Base-by-base conservation (phyloP, 108 stramenopile species). In the Heterococcus sp. region DNA sequence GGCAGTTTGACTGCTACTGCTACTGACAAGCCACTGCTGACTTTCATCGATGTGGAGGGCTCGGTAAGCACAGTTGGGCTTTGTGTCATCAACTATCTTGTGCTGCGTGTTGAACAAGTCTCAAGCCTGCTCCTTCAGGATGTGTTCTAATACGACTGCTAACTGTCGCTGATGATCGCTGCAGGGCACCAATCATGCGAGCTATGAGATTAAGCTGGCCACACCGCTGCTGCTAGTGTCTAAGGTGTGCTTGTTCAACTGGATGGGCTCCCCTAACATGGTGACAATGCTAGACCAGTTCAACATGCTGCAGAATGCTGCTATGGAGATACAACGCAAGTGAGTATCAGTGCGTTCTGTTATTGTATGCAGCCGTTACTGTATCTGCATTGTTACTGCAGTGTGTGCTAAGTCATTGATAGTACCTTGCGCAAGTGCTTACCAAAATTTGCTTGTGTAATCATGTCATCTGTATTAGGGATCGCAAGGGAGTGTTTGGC, bases 181-280 rank as follows among this genome's bases (percentile, higher is more conserved):
- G n/a, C 73, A 74, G 73, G 73, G 73, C 35, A 65, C 64, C 31
- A 30, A 32, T 27, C 73, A 74, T 65, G n/a, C 27, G 34, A 36
- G 64, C 35, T 33, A 58, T 37, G 65, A 75, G 11, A 34, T 75
- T 37, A 65, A 66, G 65, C 74, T 75, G 74, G 74, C 65, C n/a
- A 39, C 32, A 32, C 74, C 74, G 31, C 32, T 75, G 11, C 74
- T 75, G 64, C 74, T 75, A 38, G 37, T 75, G 37, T 75, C 74
- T 28, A 32, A 58, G 74, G 74, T 75, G 38, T 65, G 38, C 65
- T 31, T 75, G 37, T 75, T 75, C 65, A 75, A 75, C 34, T 75
- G 74, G 74, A 37, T 21, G 64, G 74, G 74, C 65, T 31, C 21
- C 37, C 74, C 74, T 31, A 75, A 66, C 30, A 75, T 67, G 65